Evolutionary conservation across 1,284 basidiomycete genomes (phyloP).

Genomic region (Inonotus obliquus): DNA sequence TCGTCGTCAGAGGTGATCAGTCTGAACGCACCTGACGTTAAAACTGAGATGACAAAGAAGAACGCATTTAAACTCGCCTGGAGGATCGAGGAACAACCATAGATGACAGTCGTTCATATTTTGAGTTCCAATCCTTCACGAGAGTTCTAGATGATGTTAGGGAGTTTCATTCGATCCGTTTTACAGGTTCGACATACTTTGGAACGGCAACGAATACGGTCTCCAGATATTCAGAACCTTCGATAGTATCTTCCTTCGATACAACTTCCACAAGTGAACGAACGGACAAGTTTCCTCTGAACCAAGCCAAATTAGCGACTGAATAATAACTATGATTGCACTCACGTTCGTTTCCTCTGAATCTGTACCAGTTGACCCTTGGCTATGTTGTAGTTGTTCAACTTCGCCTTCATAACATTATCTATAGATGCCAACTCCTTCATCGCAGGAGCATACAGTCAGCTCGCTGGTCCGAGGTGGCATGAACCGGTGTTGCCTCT

Average conservation of each 20-base stretch:
- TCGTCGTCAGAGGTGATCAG: constrained; percentile 83
- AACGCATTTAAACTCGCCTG: constrained; percentile 44
- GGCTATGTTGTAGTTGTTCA: constrained; percentile 89
- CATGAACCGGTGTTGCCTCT: constrained; percentile 22
- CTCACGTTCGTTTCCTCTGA: constrained; percentile 91
- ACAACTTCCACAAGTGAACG: constrained; percentile 86
- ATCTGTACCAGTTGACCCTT: constrained; percentile 93
- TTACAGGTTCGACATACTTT: constrained; percentile 50
- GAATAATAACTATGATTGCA: constrained; percentile 18
- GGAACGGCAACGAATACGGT: constrained; percentile 93
- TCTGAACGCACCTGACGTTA: constrained; percentile 30
- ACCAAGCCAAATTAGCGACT: constrained; percentile 13
- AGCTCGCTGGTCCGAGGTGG: not conserved
- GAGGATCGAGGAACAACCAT: constrained; percentile 98
- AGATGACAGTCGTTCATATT: constrained; percentile 83
- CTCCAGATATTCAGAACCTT: constrained; percentile 90
- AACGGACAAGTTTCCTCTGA: constrained; percentile 90
- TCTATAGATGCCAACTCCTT: constrained; percentile 91
- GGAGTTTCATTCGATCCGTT: constrained; percentile 7
- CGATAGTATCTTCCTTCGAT: constrained; percentile 76
- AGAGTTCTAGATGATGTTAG: constrained; percentile 43
- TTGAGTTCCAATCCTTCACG: constrained; percentile 84
- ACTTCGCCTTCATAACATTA: constrained; percentile 84
- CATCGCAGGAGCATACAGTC: not conserved
- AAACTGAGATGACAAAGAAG: constrained; percentile 17